Evolutionary conservation across 176 grass and related monocot species (phyloP), one percentile per base, ranked within the genome.

Genomic region (Cocos nucifera): DNA sequence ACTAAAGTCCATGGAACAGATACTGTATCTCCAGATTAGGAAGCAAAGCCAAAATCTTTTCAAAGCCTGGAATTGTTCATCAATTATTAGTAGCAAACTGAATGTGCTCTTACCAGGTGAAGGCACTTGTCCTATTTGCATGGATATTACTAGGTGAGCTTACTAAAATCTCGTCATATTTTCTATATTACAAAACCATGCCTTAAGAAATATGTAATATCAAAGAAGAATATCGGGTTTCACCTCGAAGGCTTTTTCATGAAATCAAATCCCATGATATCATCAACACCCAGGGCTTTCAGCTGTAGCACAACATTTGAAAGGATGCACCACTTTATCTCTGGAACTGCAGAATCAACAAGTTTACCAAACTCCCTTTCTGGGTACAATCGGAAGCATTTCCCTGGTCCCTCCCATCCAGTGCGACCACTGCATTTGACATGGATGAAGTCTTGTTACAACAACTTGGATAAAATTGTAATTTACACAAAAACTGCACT

Each of bases 161-260:
- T 44, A 44, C 10, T 12, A 44, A 8, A 44, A 44, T 44, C 10
- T 44, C 8, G 0, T 44, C 10, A 44, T 44, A 44, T 44, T 14
- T 44, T 12, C 10, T 14, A 44, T 44, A 44, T 2, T 14, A 14
- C 10, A 50, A 65, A 65, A 51, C 62, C 48, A 65, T 51, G 54
- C 29, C 54, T 19, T 49, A 3, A 9, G 25, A 6, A 27, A 50
- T 5, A 58, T 59, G 9, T 61, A 75, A 27, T 17, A 50, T 18
- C 6, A 67, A 66, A 62, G 53, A 70, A 55, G 9, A 50, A 69
- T 15, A 67, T 16, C 28, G 5, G 53, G 23, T 72, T 54, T 60
- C 6, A 88, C 92, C 86, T 90, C 63, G 87, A 82, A 66, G 92
- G 92, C 59, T 97, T 97, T 66, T 97, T 87, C 81, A 97, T 97